Conservation (phyloP, 441 rosid species). For the Pelargonium exstipulatum region DNA sequence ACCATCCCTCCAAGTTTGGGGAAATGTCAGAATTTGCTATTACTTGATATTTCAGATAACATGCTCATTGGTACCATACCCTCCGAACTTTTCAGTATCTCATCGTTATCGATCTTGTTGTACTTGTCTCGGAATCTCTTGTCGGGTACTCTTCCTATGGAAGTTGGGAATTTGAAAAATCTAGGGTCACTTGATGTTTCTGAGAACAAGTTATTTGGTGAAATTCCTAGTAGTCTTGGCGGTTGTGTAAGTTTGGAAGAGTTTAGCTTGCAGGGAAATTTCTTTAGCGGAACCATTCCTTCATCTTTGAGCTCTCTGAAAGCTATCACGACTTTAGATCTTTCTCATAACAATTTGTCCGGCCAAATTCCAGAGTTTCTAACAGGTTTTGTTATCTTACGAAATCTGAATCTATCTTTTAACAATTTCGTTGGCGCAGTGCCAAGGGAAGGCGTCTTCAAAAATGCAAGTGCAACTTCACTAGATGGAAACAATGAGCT, state of each 20-base stretch:
- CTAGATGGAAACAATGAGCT: conserved; percentile 20
- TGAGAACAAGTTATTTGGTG: conserved; percentile 19
- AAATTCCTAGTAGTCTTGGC: conserved; percentile 22
- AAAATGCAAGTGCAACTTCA: conserved; percentile 22
- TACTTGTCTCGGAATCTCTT: conserved; percentile 12
- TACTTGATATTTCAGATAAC: conserved; percentile 16
- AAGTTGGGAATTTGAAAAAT: conserved; percentile 16
- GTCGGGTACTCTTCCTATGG: conserved; percentile 16
- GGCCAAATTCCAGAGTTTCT: conserved; percentile 26
- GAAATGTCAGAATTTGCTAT: background rate
- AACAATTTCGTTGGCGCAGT: conserved; percentile 26
- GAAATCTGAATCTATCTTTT: conserved; percentile 21
- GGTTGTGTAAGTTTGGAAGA: conserved; percentile 17
- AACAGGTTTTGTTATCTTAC: background rate
- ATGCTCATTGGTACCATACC: conserved; percentile 21
- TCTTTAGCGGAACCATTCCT: conserved; percentile 25
- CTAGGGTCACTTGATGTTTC: conserved; percentile 5
- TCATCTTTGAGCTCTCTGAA: conserved; percentile 9
- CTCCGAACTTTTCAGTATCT: conserved; percentile 1
- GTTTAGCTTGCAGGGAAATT: conserved; percentile 21
- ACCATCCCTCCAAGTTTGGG: conserved; percentile 21
- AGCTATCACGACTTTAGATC: conserved; percentile 18
- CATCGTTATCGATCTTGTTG: conserved; percentile 1
- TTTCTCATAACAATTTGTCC: conserved; percentile 23
- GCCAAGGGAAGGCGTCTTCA: conserved; percentile 24